phyloP scores from a whole-genome alignment of 1,284 basidiomycete species.

The Rugosomyces carneus region DNA sequence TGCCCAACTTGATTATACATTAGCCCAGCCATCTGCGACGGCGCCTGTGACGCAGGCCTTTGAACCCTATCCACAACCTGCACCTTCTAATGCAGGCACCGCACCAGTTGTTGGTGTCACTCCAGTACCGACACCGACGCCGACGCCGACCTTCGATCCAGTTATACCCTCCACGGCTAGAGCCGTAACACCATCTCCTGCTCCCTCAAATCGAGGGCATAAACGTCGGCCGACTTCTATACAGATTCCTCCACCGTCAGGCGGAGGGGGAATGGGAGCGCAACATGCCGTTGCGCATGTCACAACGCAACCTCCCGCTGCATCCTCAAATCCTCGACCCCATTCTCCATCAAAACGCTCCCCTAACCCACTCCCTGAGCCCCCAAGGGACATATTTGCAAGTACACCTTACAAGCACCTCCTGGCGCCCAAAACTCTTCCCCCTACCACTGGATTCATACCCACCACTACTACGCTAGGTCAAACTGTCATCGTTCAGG shows the following conservation, averaged over 20 bases:
- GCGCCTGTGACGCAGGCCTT: too few species aligned
- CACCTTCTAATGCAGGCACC: background rate
- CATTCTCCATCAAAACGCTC: background rate
- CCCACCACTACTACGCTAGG: constrained; percentile 25
- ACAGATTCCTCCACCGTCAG: background rate
- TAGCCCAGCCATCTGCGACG: background rate
- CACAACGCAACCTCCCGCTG: background rate
- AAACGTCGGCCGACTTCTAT: background rate
- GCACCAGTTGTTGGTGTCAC: background rate
- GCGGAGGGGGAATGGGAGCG: background rate
- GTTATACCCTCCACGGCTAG: background rate
- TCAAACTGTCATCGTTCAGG: too few species aligned
- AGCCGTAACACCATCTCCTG: background rate
- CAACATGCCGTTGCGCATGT: background rate
- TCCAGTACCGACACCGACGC: background rate
- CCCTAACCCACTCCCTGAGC: constrained; percentile 12
- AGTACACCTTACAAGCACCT: constrained; percentile 11
- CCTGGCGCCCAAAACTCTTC: constrained; percentile 3
- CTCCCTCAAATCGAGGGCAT: background rate
- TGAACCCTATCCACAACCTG: too few species aligned
- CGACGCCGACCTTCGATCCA: background rate
- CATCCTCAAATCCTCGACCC: background rate
- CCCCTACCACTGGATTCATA: background rate
- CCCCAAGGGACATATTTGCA: constrained; percentile 9
- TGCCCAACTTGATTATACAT: too few species aligned